Evolutionary conservation across 179 eudicot species (phyloP).

Genomic region (Silene noctiflora): DNA sequence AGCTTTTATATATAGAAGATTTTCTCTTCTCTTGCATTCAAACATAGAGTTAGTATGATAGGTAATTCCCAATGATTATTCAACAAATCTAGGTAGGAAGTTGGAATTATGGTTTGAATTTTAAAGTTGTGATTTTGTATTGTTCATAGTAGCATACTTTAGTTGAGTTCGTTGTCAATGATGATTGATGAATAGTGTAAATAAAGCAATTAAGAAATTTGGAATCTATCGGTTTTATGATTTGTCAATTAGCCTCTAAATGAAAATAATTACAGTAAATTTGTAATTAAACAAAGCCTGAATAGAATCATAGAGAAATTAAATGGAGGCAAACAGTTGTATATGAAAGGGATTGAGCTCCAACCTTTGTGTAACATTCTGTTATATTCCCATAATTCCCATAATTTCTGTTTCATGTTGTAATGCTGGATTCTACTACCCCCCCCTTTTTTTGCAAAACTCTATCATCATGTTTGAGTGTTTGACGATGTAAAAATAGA

Average conservation of each 20-base stretch:
- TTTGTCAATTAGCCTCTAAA: not conserved
- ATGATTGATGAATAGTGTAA: not conserved
- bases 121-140: not conserved
- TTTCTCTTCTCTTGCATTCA: not conserved
- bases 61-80: not conserved
- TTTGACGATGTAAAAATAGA: too few species aligned
- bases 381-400: not conserved
- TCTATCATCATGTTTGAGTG: too few species aligned
- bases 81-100: not conserved
- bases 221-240: constrained; percentile 1
- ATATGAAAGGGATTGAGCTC: constrained; percentile 15
- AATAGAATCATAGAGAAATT: not conserved
- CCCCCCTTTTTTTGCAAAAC: too few species aligned
- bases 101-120: not conserved
- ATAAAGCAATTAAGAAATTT: not conserved
- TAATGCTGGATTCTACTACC: too few species aligned
- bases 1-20: too few species aligned
- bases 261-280: not conserved
- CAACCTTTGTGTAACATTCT: not conserved
- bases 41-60: too few species aligned
- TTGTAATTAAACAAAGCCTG: not conserved
- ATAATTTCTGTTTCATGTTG: not conserved
- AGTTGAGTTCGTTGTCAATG: not conserved
- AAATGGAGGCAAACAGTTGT: not conserved
- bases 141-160: too few species aligned